Percentiles rank a stretch among this genome's conserved stretches.
phyloP scores from a whole-genome alignment of 2,329 filamentous ascomycete species.

The Colletotrichum sp. region DNA sequence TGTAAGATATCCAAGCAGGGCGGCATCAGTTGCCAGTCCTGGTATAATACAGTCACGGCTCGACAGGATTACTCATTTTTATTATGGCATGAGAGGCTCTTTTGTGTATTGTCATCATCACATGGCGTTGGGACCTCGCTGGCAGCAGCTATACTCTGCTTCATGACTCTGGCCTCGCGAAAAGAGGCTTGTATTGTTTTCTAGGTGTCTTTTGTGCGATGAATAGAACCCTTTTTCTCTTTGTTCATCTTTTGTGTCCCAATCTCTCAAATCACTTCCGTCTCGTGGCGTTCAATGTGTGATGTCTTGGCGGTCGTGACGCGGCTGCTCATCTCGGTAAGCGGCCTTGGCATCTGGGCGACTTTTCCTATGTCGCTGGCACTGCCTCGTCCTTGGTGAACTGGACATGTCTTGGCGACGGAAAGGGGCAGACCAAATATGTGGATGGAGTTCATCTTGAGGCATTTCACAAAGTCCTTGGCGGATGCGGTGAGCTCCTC shows the following conservation, averaged over 20 bases:
- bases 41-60: constrained; percentile 18
- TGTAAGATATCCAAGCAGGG: constrained; percentile 17
- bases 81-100: constrained; percentile 13
- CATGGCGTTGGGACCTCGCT: constrained; percentile 17
- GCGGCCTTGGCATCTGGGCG: background rate
- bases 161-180: constrained; percentile 3
- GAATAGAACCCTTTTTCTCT: constrained; percentile 15
- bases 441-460: background rate
- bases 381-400: background rate
- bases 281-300: background rate
- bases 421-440: background rate
- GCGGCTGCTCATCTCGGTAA: background rate
- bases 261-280: background rate
- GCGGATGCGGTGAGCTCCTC: background rate
- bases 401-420: background rate
- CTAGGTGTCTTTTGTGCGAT: background rate
- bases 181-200: constrained; percentile 2
- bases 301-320: background rate
- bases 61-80: constrained; percentile 1
- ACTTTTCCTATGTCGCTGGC: background rate
- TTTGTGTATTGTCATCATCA: constrained; percentile 12
- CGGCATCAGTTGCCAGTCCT: background rate
- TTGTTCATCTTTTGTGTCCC: background rate
- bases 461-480: background rate
- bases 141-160: constrained; percentile 13